A percentile compares a stretch with the other conserved stretches of the same genome.
These are phyloP conservation scores for Phialophora verrucosa DNA, from an alignment of 2,329 filamentous ascomycete species.

Conservation along the genomic window DNA sequence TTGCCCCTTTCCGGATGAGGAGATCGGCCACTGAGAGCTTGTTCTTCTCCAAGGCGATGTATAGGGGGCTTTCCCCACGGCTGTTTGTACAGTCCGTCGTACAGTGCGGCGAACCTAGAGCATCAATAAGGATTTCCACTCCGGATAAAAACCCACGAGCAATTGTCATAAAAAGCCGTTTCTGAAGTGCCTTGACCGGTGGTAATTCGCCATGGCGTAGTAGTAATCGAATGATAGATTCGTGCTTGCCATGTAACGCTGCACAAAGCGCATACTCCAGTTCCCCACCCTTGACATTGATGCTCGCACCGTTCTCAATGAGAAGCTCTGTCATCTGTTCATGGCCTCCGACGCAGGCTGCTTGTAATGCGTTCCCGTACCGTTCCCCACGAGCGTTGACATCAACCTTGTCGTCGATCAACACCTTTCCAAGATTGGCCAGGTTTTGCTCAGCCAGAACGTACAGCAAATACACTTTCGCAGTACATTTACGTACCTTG, in stretches of 20 bases:
- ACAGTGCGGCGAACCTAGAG: too few relatives aligned
- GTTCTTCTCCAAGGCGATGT: too few relatives aligned
- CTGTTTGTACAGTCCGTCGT: too few relatives aligned
- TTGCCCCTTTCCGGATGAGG: constrained; percentile 12
- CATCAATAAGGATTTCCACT: too few relatives aligned
- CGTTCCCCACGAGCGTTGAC: neutral
- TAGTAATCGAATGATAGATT: too few relatives aligned
- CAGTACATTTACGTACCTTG: neutral
- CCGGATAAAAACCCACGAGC: too few relatives aligned
- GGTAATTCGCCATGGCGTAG: too few relatives aligned
- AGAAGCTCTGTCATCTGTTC: constrained; percentile 23
- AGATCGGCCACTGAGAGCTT: constrained; percentile 5
- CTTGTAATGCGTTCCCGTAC: constrained; percentile 14
- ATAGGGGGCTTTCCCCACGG: too few relatives aligned
- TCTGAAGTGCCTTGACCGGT: too few relatives aligned
- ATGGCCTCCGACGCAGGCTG: constrained; percentile 19
- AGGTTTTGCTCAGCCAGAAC: neutral
- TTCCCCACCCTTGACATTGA: constrained; percentile 23
- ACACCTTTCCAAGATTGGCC: neutral
- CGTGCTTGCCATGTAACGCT: too few relatives aligned
- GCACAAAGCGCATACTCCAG: neutral
- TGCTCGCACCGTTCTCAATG: constrained; percentile 15
- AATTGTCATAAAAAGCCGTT: too few relatives aligned
- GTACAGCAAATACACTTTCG: neutral
- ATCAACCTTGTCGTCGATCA: neutral